Evolutionary conservation across 2,329 filamentous ascomycete genomes (phyloP).

Genomic region (Sordariomycetes sp.): DNA sequence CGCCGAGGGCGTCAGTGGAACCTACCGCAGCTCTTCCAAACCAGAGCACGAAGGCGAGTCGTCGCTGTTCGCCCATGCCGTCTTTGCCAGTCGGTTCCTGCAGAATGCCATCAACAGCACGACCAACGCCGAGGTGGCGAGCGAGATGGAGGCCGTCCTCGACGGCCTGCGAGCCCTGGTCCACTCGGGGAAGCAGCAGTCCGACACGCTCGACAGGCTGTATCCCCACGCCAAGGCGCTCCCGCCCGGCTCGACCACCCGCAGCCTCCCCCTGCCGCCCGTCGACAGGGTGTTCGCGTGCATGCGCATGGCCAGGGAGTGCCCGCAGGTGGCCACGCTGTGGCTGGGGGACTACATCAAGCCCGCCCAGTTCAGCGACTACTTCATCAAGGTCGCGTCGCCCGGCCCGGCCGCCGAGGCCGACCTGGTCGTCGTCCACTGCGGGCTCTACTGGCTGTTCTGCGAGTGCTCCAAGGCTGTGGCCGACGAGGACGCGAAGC

Average conservation of each 20-base stretch:
- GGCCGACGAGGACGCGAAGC: conserved; percentile 3
- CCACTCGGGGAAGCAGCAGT: conserved; percentile 8
- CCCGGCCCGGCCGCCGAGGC: conserved; percentile 13
- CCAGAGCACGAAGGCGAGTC: conserved; percentile 23
- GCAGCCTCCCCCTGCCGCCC: conserved; percentile 8
- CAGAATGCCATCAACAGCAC: conserved; percentile 11
- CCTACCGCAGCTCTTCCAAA: conserved; percentile 2
- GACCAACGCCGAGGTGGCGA: conserved; percentile 7
- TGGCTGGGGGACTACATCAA: conserved; percentile 10
- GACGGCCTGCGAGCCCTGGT: conserved; percentile 8
- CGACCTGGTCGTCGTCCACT: conserved; percentile 22
- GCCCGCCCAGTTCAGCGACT: conserved; percentile 9
- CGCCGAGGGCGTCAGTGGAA: neutral
- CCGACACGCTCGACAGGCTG: conserved; percentile 4
- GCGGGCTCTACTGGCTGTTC: conserved; percentile 19
- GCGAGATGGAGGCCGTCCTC: conserved; percentile 11
- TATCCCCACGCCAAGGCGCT: conserved; percentile 4
- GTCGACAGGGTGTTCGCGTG: conserved; percentile 7
- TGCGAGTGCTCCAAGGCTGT: conserved; percentile 10
- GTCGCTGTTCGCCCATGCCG: conserved; percentile 32
- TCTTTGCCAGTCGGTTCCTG: conserved; percentile 20
- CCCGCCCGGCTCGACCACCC: conserved; percentile 2
- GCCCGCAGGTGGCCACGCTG: conserved; percentile 5
- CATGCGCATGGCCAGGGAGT: conserved; percentile 7
- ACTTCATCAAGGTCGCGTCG: conserved; percentile 12